Conservation (phyloP, 2,329 filamentous ascomycete species). For the Penicillium sp. region DNA sequence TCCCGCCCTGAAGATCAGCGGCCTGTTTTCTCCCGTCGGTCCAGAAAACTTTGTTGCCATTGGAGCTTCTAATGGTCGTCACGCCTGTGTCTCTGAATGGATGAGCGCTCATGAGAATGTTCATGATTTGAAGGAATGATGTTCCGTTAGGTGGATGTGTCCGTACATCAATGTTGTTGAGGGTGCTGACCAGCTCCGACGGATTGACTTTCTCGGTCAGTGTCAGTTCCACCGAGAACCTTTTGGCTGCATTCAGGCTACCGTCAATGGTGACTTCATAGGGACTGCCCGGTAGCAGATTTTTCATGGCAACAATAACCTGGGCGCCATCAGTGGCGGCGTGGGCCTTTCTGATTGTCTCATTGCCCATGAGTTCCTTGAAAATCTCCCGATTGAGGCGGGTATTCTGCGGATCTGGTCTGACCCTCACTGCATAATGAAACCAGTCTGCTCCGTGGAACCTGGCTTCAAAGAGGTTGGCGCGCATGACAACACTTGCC, state of each 20-base stretch:
- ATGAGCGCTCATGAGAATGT: constrained; percentile 17
- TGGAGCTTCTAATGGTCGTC: constrained; percentile 10
- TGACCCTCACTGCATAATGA: constrained; percentile 10
- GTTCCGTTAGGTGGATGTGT: background rate
- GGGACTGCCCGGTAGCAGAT: background rate
- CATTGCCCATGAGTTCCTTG: background rate
- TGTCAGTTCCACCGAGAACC: background rate
- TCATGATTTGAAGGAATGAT: constrained; percentile 10
- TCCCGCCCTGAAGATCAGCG: constrained; percentile 4
- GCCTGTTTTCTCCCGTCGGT: constrained; percentile 10
- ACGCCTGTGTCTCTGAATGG: constrained; percentile 4
- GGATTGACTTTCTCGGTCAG: background rate
- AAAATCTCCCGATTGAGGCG: constrained; percentile 6
- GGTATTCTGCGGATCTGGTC: constrained; percentile 1
- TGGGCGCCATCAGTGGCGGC: constrained; percentile 13
- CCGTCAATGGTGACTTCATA: background rate
- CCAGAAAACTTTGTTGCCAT: constrained; percentile 19
- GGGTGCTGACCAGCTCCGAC: background rate
- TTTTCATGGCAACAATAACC: constrained; percentile 10
- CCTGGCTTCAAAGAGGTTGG: constrained; percentile 16
- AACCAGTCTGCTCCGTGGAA: constrained; percentile 3
- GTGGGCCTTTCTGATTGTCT: background rate
- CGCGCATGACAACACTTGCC: constrained; percentile 4
- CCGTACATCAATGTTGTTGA: background rate
- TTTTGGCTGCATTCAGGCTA: background rate